phyloP scores from a whole-genome alignment of 2,329 filamentous ascomycete species.

The Hymenoscyphus fructigenus region DNA sequence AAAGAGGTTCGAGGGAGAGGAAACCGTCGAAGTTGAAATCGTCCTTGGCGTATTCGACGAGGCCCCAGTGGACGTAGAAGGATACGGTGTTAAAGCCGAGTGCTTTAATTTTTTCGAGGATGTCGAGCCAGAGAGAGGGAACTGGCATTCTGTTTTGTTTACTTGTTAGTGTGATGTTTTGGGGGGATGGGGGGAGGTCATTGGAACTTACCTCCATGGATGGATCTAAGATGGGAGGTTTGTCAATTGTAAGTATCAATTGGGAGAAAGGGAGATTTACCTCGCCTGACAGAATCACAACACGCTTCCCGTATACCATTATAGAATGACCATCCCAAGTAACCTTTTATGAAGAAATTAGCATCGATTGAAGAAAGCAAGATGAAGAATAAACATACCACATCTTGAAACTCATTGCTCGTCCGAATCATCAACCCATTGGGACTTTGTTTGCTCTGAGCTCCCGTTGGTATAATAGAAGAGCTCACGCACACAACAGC shows the following conservation, averaged over 20 bases:
- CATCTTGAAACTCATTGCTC: neutral
- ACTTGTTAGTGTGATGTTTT: neutral
- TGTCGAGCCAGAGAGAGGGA: neutral
- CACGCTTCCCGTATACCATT: neutral
- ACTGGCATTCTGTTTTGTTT: neutral
- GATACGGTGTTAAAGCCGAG: neutral
- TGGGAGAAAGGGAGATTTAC: neutral
- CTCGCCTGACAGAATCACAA: neutral
- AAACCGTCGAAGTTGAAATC: neutral
- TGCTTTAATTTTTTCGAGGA: conserved; percentile 6
- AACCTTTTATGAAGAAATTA: neutral
- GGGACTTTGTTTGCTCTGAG: neutral
- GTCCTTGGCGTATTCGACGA: conserved; percentile 1
- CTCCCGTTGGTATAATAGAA: too few relatives aligned
- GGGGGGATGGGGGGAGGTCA: neutral
- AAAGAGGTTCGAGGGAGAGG: neutral
- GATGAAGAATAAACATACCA: neutral
- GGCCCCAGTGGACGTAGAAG: conserved; percentile 3
- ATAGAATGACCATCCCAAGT: conserved; percentile 4
- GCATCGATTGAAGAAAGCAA: neutral
- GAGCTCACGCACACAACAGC: too few relatives aligned
- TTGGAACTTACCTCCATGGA: neutral
- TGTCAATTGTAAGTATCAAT: neutral
- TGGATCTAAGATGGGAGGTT: neutral
- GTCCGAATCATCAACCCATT: neutral